phyloP scores from a whole-genome alignment of 2,329 filamentous ascomycete species.

The Arachnopeziza araneosa region DNA sequence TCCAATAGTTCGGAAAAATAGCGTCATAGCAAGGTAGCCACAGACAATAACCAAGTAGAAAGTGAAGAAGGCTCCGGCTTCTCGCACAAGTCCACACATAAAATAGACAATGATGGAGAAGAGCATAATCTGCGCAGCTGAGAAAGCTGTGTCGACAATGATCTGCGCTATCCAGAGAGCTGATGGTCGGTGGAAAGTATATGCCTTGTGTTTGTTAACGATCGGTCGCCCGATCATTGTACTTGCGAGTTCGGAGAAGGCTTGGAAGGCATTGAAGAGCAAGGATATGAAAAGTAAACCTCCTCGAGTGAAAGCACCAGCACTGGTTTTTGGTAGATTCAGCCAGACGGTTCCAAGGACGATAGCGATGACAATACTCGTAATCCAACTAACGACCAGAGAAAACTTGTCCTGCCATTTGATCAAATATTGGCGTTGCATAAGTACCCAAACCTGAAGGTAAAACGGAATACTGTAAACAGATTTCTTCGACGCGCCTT shows the following conservation, averaged over 20 bases:
- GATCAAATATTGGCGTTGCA: slow-evolving; percentile 78
- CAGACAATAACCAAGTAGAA: slow-evolving; percentile 67
- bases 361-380: slow-evolving; percentile 67
- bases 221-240: slow-evolving; percentile 74
- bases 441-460: slow-evolving; percentile 74
- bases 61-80: slow-evolving; percentile 72
- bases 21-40: slow-evolving; percentile 66
- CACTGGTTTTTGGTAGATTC: slow-evolving; percentile 57
- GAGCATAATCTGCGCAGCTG: slow-evolving; percentile 62
- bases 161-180: slow-evolving; percentile 82
- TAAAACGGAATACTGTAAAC: slow-evolving; percentile 82
- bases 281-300: slow-evolving; percentile 76
- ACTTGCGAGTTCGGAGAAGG: slow-evolving; percentile 69
- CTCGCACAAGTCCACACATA: slow-evolving; percentile 63
- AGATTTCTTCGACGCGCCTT: slow-evolving; percentile 62
- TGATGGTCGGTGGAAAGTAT: slow-evolving; percentile 76
- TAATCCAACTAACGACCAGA: slow-evolving; percentile 67
- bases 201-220: slow-evolving; percentile 78
- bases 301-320: slow-evolving; percentile 73
- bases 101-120: slow-evolving; percentile 77
- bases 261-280: slow-evolving; percentile 82
- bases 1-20: slow-evolving; percentile 72
- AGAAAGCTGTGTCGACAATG: slow-evolving; percentile 69
- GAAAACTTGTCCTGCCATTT: slow-evolving; percentile 82
- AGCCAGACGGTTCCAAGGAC: slow-evolving; percentile 77